Evolutionary conservation across 495 filamentous ascomycete species (phyloP).

Genomic region (Rhypophila decipiens): DNA sequence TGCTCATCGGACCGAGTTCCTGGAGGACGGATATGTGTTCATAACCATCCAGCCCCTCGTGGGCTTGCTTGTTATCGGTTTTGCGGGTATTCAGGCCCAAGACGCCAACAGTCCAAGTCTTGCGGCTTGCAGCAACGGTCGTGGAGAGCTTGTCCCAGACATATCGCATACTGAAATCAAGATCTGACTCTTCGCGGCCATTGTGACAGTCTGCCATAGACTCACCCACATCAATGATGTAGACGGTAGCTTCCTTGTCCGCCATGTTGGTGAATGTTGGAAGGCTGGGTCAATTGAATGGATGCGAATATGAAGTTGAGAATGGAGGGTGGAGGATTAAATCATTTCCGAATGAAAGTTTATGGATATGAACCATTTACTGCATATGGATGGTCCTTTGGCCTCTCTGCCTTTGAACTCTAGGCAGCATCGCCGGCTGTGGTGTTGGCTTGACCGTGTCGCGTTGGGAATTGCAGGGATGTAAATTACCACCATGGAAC

Average conservation of each 20-base stretch:
- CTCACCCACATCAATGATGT: slow-evolving; percentile 77
- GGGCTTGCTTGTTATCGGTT: slow-evolving; percentile 59
- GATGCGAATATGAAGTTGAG: background rate
- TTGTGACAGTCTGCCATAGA: slow-evolving; percentile 73
- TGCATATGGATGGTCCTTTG: background rate
- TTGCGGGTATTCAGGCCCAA: slow-evolving; percentile 77
- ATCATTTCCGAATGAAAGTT: background rate
- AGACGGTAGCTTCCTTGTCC: slow-evolving; percentile 89
- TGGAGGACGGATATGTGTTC: slow-evolving; percentile 70
- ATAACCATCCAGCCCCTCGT: slow-evolving; percentile 56
- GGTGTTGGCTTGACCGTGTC: background rate
- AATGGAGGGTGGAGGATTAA: background rate
- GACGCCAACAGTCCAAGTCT: slow-evolving; percentile 73
- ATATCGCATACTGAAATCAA: slow-evolving; percentile 87
- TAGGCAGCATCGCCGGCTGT: slow-evolving; percentile 21
- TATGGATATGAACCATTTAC: background rate
- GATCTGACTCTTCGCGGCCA: slow-evolving; percentile 72
- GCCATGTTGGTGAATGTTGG: slow-evolving; percentile 66
- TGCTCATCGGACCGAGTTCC: slow-evolving; percentile 62
- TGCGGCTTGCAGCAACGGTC: slow-evolving; percentile 75
- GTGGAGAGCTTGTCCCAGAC: slow-evolving; percentile 93
- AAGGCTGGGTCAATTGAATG: background rate
- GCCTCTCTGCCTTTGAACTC: background rate
- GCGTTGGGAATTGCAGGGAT: too few species aligned
- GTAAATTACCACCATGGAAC: too few species aligned